Evolutionary conservation across 108 stramenopile genomes (phyloP), one percentile per base, ranked within the genome.

Genomic region (Nitzschia palea): DNA sequence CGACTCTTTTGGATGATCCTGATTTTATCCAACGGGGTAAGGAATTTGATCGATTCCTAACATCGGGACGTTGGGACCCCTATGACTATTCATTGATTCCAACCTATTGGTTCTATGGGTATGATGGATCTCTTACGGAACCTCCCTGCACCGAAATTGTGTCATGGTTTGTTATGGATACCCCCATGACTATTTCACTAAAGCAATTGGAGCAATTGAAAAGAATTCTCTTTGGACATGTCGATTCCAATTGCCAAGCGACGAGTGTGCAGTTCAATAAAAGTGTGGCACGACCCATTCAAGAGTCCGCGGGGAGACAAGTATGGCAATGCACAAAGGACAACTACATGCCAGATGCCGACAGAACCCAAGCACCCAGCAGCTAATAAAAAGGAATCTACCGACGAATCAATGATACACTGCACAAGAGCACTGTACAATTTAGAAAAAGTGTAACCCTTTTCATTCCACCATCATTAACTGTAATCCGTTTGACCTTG

Each of bases 91-190:
- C 70, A 47, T 63, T 91, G 58, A 72, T 86, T 35, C 85, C 74
- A 4, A 77, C 77, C 33, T 65, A 76, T 20, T 86, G 86, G 53
- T 94, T 89, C 50, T 91, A 83, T 69, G 76, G 82, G 1, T 94
- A 94, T 67, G 73, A 76, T 17, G 93, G 93, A n/a, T 85, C 83
- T 18, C 68, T 83, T 30, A 94, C 93, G 12, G 88, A 91, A 29
- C 93, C 93, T 4, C 93, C 93, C 0, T 94, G 93, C 58, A 71
- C 81, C 36, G 81, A 91, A 65, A 85, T 74, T 26, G 87, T 94
- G 3, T 76, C 79, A 4, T 94, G 93, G 93, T 83, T 89, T 57
- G 79, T 94, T 22, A 68, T 80, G 26, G 89, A 90, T 57, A 71
- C 50, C 20, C 83, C 87, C 33, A 86, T 88, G 78, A 74, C 43